phyloP scores from a whole-genome alignment of 1,284 basidiomycete genomes.

The Puccinia coronata region DNA sequence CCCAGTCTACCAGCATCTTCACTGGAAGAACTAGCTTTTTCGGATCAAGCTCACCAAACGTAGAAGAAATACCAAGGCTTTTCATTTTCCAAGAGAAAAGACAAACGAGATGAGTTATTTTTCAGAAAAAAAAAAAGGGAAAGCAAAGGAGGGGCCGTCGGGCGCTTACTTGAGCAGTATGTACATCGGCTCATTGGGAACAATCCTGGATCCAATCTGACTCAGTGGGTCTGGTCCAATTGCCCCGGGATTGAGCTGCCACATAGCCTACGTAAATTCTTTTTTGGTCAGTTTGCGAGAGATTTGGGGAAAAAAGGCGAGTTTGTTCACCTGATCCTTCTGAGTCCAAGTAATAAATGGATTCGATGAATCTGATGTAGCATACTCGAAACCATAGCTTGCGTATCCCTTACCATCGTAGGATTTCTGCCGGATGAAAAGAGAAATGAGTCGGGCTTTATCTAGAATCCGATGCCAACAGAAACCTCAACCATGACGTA shows the following conservation, averaged over 20 bases:
- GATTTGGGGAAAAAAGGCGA: slow-evolving; percentile 66
- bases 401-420: slow-evolving; percentile 63
- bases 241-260: slow-evolving; percentile 74
- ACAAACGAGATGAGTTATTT: slow-evolving; percentile 61
- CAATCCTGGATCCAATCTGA: slow-evolving; percentile 71
- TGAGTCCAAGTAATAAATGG: slow-evolving; percentile 50
- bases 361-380: slow-evolving; percentile 20
- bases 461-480: background rate
- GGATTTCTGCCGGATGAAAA: slow-evolving; percentile 52
- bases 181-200: slow-evolving; percentile 72
- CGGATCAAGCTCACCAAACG: slow-evolving; percentile 52
- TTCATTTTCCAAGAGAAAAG: slow-evolving; percentile 51
- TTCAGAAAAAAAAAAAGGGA: background rate
- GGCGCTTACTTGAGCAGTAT: slow-evolving; percentile 9
- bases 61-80: slow-evolving; percentile 51
- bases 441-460: slow-evolving; percentile 31
- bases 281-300: slow-evolving; percentile 64
- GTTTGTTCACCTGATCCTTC: slow-evolving; percentile 51
- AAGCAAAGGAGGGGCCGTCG: background rate
- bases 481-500: background rate
- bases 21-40: slow-evolving; percentile 50
- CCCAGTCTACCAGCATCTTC: slow-evolving; percentile 51
- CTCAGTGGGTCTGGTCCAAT: slow-evolving; percentile 69
- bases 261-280: slow-evolving; percentile 66
- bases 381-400: slow-evolving; percentile 68